Conservation (phyloP, 805 yeast genomes). For the Zygosaccharomyces siamensis region DNA sequence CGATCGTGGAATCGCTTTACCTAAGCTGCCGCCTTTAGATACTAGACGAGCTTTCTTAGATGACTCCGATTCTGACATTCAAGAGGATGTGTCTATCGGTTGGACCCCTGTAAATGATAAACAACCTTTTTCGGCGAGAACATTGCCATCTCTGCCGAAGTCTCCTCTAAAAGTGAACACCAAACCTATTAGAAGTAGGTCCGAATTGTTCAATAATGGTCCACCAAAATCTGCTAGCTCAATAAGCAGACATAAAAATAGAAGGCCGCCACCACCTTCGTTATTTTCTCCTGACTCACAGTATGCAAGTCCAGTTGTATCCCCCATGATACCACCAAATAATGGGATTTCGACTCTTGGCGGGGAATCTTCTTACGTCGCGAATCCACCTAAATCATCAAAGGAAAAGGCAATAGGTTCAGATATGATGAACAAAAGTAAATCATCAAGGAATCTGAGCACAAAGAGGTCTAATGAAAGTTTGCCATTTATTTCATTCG, state of each 20-base stretch:
- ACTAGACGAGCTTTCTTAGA: constrained; percentile 26
- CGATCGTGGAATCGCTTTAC: constrained; percentile 15
- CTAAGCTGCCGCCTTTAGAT: constrained; percentile 30
- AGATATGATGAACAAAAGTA: not conserved
- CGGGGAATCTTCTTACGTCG: constrained; percentile 11
- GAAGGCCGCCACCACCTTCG: constrained; percentile 29
- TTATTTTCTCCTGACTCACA: constrained; percentile 8
- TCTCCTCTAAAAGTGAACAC: constrained; percentile 2
- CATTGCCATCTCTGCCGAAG: constrained; percentile 2
- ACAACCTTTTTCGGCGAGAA: not conserved
- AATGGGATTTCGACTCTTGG: constrained; percentile 18
- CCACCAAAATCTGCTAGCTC: constrained; percentile 3
- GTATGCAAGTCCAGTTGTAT: constrained; percentile 1
- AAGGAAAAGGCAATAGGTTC: constrained; percentile 17
- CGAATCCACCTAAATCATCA: constrained; percentile 14
- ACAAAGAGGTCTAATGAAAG: constrained; percentile 5
- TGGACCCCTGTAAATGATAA: constrained; percentile 23
- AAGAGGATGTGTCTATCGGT: constrained; percentile 19
- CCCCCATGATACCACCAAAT: not conserved
- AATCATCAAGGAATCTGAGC: not conserved
- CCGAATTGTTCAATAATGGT: not conserved
- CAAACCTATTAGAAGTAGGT: not conserved
- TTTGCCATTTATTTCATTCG: constrained; percentile 10
- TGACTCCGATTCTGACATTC: not conserved
- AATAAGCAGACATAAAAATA: constrained; percentile 4